Base-by-base conservation (phyloP, 1,284 basidiomycete genomes). In the Fomes fomentarius region DNA sequence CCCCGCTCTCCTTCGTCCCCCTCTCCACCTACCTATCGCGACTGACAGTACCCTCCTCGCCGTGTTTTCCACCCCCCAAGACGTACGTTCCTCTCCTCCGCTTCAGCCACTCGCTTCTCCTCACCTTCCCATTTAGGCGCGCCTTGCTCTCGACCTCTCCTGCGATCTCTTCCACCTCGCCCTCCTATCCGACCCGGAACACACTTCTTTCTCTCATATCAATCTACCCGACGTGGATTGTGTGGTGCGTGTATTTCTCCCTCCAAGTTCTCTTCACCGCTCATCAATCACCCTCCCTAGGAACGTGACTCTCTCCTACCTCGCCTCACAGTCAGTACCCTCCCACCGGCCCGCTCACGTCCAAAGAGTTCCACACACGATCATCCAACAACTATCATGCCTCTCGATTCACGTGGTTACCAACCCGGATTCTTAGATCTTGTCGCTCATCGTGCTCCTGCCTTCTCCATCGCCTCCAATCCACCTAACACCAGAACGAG, bases 401-500 rank as follows among this genome's bases (percentile, higher is more conserved):
- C 11, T 47, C 45, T 48, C 30, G 30, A 17, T 25, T 17, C 51
- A 38, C 35, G 33, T 51, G 44, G 26, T 25, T 31, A 14, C 28
- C 49, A 35, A 41, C 30, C 14, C 30, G 25, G 35, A 49, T 31
- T 34, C n/a, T 30, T n/a, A 33, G 37, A 31, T 34, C 38, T 39
- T 38, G 21, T 25, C 41, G 42, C 30, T 39, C 38, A 45, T 37
- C 22, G 22, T 19, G 39, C 42, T 4, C 63, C 66, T 40, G 76
- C 79, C 24, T 87, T 82, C 62, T 76, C 81, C 8, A 75, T 91
- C 48, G 89, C 87, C 6, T 82, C 71, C 65, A 91, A 91, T 63
- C 87, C 89, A 2, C 88, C 89, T 2, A 90, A 88, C 65, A 83
- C 87, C n/a, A 80, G 81, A 63, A 81, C 81, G 2, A 83, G 74